Conservation (phyloP, 2,329 filamentous ascomycete species). For the Exophiala spinifera region DNA sequence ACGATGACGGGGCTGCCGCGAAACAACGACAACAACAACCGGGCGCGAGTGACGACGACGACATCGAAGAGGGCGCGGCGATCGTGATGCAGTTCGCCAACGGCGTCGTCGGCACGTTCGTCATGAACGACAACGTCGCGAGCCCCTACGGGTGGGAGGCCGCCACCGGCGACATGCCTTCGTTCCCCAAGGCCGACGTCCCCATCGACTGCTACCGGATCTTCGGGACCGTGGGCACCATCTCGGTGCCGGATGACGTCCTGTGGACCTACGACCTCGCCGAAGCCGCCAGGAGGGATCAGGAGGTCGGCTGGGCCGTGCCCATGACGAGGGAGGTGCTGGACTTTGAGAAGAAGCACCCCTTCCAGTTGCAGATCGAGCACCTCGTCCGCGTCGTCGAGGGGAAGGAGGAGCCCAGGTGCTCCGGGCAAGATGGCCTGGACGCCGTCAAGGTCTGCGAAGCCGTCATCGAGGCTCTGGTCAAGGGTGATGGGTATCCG, state of each 20-base stretch:
- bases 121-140: constrained; percentile 11
- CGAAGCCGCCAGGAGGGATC: constrained; percentile 1
- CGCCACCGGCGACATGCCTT: constrained; percentile 11
- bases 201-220: constrained; percentile 9
- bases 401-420: constrained; percentile 6
- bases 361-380: constrained; percentile 9
- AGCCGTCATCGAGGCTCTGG: constrained; percentile 2
- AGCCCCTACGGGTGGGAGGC: constrained; percentile 9
- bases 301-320: background rate
- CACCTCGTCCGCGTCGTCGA: constrained; percentile 11
- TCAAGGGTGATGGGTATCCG: no score
- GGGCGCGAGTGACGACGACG: no score
- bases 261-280: constrained; percentile 9
- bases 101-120: constrained; percentile 17
- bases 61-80: constrained; percentile 13
- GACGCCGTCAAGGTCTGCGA: constrained; percentile 13
- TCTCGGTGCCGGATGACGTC: constrained; percentile 10
- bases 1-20: no score
- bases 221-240: constrained; percentile 13
- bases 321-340: background rate
- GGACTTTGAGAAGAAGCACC: background rate
- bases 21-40: no score
- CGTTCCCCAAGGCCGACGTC: background rate
- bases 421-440: constrained; percentile 12
- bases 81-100: constrained; percentile 10